These are phyloP conservation scores for Debaryomyces sp. DNA, from an alignment of 1,139 yeast genomes.

Conservation along the genomic window DNA sequence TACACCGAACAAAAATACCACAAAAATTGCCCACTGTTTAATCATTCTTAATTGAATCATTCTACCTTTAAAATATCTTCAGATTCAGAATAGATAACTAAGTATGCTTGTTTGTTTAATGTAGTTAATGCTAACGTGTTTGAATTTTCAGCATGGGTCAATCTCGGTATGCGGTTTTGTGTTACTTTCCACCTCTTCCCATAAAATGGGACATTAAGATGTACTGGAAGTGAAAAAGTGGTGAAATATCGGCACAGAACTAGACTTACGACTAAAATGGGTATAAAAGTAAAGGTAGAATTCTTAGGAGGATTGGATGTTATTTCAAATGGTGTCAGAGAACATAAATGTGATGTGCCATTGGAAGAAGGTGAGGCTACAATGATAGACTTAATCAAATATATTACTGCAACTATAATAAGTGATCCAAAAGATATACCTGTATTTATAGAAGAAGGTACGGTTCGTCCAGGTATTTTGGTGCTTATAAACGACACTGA, in stretches of 20 bases:
- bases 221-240: neutral
- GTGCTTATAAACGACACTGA: constrained; percentile 93
- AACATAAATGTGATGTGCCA: constrained; percentile 46
- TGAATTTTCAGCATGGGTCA: constrained; percentile 5
- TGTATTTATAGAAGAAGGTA: constrained; percentile 80
- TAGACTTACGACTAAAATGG: constrained; percentile 15
- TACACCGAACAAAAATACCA: constrained; percentile 13
- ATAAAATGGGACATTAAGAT: neutral
- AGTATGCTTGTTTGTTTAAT: neutral
- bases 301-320: constrained; percentile 73
- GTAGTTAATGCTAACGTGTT: constrained; percentile 5
- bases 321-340: constrained; percentile 56
- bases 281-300: constrained; percentile 42
- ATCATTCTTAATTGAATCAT: constrained; percentile 5
- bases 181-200: neutral
- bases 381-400: constrained; percentile 58
- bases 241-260: neutral
- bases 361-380: constrained; percentile 49
- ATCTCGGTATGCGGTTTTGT: constrained; percentile 1
- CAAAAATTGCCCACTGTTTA: constrained; percentile 4
- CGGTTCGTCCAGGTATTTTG: constrained; percentile 86
- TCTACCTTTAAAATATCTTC: neutral
- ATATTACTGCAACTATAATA: constrained; percentile 58
- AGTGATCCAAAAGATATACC: constrained; percentile 64
- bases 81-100: constrained; percentile 3